Evolutionary conservation across 345 rosid species (phyloP), one percentile per base, ranked within the genome.

Genomic region (Salix koriyanagi): DNA sequence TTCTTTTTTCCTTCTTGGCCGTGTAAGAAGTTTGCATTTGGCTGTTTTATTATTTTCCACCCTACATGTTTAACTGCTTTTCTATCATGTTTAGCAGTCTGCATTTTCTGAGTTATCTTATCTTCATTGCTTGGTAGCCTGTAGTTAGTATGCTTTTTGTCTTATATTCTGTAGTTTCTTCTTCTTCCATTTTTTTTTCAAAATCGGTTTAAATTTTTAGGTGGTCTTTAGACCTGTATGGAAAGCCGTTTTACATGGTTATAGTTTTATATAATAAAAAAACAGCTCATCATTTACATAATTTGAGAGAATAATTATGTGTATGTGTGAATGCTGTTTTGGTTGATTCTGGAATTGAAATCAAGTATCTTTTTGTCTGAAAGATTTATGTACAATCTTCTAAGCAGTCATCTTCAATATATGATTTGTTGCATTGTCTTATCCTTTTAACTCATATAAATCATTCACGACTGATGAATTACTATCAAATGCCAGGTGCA

Each of bases 401-500:
- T 2, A 48, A 2, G 19, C 19, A 48, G 54, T 13, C 54, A 15
- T 48, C 54, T 48, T 48, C 19, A 15, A 48, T 48, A 48, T 5
- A 48, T 48, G 19, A 48, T 48, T 16, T 48, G 7, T 48, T 48
- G 5, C 54, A 48, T 48, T 48, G 21, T 48, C 54, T 48, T 48
- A 4, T 15, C 54, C 5, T 48, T 5, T 48, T 48, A 48, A 48
- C 54, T 15, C 54, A 16, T 14, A 48, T 14, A 48, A 48, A 48
- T 48, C 54, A 48, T 48, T 4, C n/a, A 16, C 19, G 0, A 48
- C 21, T 48, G 6, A 48, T 48, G 54, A 48, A 48, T 4, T 67
- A 41, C 77, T 70, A 75, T 71, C 76, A 44, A 28, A 54, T 71
- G 36, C 48, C 64, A 37, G 44, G 30, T 80, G 82, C 91, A 91